A percentile compares a stretch with the other conserved stretches of the same genome.
These are phyloP conservation scores for Prunus fruticosa DNA, from an alignment of 306 rosid species.

Conservation along the genomic window DNA sequence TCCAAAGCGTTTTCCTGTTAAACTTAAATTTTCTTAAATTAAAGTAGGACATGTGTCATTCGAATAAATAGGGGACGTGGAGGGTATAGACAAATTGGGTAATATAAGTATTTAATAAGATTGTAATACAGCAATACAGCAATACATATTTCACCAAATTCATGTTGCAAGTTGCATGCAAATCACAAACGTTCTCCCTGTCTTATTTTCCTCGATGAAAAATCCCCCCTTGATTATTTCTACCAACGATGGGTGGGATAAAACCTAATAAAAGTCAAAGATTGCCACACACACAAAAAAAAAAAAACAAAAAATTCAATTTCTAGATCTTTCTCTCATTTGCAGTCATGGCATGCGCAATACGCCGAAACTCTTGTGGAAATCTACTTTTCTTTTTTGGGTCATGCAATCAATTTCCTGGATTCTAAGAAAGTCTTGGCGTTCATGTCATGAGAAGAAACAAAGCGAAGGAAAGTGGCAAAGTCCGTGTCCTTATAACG, in stretches of 20 bases:
- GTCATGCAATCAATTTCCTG: neutral
- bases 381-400: neutral
- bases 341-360: neutral
- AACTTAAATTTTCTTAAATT: no score
- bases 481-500: constrained; percentile 33
- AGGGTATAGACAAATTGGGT: no score
- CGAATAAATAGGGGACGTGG: no score
- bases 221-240: no score
- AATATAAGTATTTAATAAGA: no score
- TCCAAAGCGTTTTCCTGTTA: no score
- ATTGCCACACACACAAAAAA: neutral
- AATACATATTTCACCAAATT: no score
- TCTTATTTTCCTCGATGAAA: no score
- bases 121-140: no score
- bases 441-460: constrained; percentile 12
- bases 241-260: neutral
- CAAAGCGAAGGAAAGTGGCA: constrained; percentile 14
- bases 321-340: neutral
- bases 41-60: no score
- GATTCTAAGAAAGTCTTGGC: constrained; percentile 26
- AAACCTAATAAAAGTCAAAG: neutral
- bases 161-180: no score
- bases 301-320: neutral
- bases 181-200: no score
- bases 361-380: neutral